Conservation (phyloP, 75 land plant species). For the Sequoia sempervirens region DNA sequence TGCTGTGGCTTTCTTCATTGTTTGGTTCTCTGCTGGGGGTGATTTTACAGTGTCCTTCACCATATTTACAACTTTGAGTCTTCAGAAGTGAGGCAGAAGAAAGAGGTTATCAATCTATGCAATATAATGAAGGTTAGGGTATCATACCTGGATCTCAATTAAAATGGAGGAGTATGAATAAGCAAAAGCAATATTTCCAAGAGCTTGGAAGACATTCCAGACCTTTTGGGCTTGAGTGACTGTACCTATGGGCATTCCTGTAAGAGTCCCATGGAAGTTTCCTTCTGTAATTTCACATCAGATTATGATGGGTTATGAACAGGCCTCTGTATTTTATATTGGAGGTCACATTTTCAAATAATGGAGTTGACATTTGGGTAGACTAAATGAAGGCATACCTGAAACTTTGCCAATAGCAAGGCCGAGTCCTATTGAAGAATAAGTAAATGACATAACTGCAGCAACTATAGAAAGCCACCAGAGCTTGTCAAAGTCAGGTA, state of each 20-base stretch:
- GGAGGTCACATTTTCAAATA: no score
- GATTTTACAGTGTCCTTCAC: constrained; percentile 23
- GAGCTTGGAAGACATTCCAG: constrained; percentile 29
- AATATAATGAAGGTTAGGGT: not conserved
- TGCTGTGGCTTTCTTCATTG: constrained; percentile 28
- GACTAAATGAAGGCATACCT: constrained; percentile 21
- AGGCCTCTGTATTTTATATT: not conserved
- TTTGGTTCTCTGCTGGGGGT: constrained; percentile 27
- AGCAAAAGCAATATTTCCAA: constrained; percentile 55
- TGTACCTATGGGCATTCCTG: constrained; percentile 22
- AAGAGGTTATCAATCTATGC: not conserved
- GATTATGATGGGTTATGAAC: not conserved
- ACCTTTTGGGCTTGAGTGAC: constrained; percentile 18
- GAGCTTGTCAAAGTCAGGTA: constrained; percentile 59
- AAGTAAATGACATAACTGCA: constrained; percentile 76
- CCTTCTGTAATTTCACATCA: constrained; percentile 13
- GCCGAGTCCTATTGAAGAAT: constrained; percentile 64
- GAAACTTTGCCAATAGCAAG: constrained; percentile 52
- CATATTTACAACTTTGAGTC: not conserved
- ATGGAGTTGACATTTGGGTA: no score
- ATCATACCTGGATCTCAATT: constrained; percentile 49
- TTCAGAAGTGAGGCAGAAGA: not conserved
- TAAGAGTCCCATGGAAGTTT: constrained; percentile 23
- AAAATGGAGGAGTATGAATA: constrained; percentile 52
- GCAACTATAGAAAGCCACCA: constrained; percentile 86